Conservation (phyloP, 2,329 filamentous ascomycete species). For the Penicillium sp. region DNA sequence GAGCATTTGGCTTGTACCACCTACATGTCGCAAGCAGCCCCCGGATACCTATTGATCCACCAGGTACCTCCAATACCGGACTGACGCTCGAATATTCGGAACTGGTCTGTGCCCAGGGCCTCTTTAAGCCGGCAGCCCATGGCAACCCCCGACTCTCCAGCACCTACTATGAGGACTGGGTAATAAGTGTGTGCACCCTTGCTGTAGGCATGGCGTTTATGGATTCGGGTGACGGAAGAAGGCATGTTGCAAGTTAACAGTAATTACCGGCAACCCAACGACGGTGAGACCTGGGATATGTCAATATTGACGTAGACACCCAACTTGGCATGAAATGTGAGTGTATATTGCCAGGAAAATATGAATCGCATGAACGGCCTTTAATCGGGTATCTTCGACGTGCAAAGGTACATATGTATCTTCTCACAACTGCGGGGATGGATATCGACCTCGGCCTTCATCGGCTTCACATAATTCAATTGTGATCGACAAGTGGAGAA, state of each 20-base stretch:
- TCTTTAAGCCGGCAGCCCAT: conserved; percentile 59
- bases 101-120: conserved; percentile 57
- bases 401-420: not conserved
- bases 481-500: not conserved
- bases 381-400: not conserved
- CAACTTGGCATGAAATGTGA: not conserved
- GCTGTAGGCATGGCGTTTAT: conserved; percentile 39
- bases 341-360: too few species aligned
- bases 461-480: not conserved
- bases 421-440: conserved; percentile 3
- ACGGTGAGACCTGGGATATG: not conserved
- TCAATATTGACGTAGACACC: too few species aligned
- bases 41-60: conserved; percentile 62
- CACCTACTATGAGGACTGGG: conserved; percentile 58
- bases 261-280: not conserved
- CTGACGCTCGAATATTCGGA: conserved; percentile 60
- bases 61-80: conserved; percentile 62
- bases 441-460: conserved; percentile 9
- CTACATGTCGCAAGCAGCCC: conserved; percentile 56
- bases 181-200: conserved; percentile 45
- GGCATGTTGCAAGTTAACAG: conserved; percentile 18
- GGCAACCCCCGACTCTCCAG: conserved; percentile 61
- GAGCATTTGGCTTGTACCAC: not conserved
- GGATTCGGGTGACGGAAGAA: conserved; percentile 35
- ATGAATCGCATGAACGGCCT: not conserved